Conservation (phyloP, 2,329 filamentous ascomycete species). For the Fusarium xylarioides region DNA sequence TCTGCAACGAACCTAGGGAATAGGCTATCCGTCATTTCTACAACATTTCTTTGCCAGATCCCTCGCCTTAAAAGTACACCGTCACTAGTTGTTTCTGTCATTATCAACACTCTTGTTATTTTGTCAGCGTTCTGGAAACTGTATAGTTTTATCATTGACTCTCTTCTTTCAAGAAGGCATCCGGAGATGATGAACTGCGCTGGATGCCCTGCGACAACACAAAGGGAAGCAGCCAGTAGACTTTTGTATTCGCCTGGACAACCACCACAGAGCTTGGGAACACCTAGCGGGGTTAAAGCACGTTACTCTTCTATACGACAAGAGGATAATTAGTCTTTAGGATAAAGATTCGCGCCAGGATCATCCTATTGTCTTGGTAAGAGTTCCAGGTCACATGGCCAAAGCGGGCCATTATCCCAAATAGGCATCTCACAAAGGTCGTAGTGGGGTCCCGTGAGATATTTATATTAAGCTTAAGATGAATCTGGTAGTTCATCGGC, state of each 20-base stretch:
- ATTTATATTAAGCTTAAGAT: slow-evolving; percentile 2
- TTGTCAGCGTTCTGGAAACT: neutral
- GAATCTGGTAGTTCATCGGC: slow-evolving; percentile 10
- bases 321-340: neutral
- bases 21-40: neutral
- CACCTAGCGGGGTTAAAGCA: neutral
- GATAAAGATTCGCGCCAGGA: neutral
- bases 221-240: too few relatives aligned
- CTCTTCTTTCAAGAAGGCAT: neutral
- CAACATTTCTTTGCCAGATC: neutral
- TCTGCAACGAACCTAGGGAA: too few relatives aligned
- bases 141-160: neutral
- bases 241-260: too few relatives aligned
- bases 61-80: neutral
- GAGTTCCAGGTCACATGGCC: neutral
- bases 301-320: neutral
- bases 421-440: neutral
- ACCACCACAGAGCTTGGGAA: neutral
- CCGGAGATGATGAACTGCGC: neutral
- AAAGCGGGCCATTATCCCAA: neutral
- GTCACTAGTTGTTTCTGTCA: neutral
- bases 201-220: too few relatives aligned
- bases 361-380: neutral
- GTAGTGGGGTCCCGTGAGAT: neutral
- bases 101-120: neutral